phyloP scores from a whole-genome alignment of 176 grass and related monocot genomes.

The Phoenix roebelenii region DNA sequence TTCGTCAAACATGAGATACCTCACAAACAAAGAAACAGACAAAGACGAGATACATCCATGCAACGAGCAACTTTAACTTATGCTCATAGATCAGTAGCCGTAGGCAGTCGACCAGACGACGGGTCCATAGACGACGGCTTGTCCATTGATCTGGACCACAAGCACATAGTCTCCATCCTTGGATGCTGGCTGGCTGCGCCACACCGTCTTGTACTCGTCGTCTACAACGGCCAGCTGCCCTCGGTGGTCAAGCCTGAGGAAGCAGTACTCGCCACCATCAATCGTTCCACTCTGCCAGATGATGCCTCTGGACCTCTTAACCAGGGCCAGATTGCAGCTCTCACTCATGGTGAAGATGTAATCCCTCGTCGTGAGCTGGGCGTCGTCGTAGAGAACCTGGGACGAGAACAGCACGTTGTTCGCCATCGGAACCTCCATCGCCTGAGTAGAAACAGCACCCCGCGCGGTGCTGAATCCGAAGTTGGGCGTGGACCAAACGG shows the following conservation, averaged over 20 bases:
- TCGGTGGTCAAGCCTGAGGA: neutral
- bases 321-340: neutral
- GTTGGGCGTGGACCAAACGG: too few relatives aligned
- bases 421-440: neutral
- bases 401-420: constrained; percentile 8
- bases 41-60: too few relatives aligned
- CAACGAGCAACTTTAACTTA: too few relatives aligned
- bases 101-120: neutral
- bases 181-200: neutral
- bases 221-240: constrained; percentile 8
- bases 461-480: too few relatives aligned
- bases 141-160: neutral
- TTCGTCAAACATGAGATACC: too few relatives aligned
- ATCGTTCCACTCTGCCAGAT: neutral
- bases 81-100: too few relatives aligned
- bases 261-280: neutral
- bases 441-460: too few relatives aligned
- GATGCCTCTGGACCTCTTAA: neutral
- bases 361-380: neutral
- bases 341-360: neutral
- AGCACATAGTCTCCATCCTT: neutral
- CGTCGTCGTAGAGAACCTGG: neutral
- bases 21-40: too few relatives aligned
- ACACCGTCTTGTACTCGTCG: neutral
- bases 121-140: constrained; percentile 1